Evolutionary conservation across 225 moss, liverwort and hornwort genomes (phyloP).

Genomic region (Rhytidiadelphus loreus): DNA sequence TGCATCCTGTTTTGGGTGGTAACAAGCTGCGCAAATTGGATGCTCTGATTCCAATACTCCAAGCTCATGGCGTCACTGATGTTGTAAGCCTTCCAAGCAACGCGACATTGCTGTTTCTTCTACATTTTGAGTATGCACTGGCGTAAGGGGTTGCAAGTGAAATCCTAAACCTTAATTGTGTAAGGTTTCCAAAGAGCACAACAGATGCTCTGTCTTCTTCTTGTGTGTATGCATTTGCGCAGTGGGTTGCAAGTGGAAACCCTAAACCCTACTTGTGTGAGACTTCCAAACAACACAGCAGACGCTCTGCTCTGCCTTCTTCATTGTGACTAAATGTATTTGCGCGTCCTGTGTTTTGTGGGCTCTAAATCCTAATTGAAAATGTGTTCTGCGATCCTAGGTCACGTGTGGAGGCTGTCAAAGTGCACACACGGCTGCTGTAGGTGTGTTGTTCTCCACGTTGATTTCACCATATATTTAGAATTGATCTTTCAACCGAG

Average conservation of each 20-base stretch:
- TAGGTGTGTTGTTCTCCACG: not conserved
- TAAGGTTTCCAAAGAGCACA: not conserved
- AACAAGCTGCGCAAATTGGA: conserved; percentile 95
- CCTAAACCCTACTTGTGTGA: not conserved
- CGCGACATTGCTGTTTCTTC: not conserved
- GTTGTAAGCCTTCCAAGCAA: conserved; percentile 38
- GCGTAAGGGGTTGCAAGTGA: not conserved
- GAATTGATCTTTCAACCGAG: not conserved
- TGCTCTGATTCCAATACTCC: conserved; percentile 20
- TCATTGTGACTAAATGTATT: not conserved
- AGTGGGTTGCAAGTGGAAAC: not conserved
- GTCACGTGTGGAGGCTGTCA: conserved; percentile 95
- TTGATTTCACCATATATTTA: not conserved
- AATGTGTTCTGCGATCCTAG: conserved; percentile 4
- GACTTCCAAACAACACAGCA: not conserved
- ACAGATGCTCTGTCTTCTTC: not conserved
- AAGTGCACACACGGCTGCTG: conserved; percentile 96
- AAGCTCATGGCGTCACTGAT: conserved; percentile 18
- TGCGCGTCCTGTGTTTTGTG: not conserved
- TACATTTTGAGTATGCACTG: not conserved
- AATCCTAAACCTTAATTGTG: not conserved
- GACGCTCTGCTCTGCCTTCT: not conserved
- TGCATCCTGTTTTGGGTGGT: conserved; percentile 21
- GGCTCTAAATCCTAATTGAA: not conserved
- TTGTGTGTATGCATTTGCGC: not conserved